phyloP scores from a whole-genome alignment of 306 rosid species.

The Cucurbita pepo region DNA sequence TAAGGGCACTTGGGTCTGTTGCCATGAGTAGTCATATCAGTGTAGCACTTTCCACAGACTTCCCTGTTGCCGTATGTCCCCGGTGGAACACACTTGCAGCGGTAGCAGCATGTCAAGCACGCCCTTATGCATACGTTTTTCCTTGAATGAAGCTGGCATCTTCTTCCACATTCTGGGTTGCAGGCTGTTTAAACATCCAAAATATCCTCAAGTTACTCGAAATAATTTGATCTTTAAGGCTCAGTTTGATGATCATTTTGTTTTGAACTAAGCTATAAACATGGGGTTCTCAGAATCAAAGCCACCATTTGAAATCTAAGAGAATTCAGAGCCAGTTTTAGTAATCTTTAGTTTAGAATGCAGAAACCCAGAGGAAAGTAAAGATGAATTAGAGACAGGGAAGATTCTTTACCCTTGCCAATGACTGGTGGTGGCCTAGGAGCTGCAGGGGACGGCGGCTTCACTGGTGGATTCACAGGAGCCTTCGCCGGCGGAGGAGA shows the following conservation, averaged over 20 bases:
- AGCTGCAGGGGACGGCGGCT: constrained; percentile 11
- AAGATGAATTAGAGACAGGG: neutral
- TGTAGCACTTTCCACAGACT: constrained; percentile 81
- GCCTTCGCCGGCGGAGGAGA: constrained; percentile 1
- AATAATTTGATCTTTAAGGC: no score
- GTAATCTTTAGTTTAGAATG: neutral
- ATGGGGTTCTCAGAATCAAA: neutral
- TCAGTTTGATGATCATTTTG: neutral
- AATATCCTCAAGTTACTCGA: neutral
- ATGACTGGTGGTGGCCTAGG: constrained; percentile 12
- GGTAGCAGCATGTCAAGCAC: constrained; percentile 62
- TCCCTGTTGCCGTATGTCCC: constrained; percentile 78
- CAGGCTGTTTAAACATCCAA: constrained; percentile 34
- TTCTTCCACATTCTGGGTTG: constrained; percentile 34
- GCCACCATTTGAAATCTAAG: neutral
- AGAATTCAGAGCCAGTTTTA: neutral
- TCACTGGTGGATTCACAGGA: constrained; percentile 9
- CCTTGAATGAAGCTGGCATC: constrained; percentile 55
- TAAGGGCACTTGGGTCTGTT: constrained; percentile 58
- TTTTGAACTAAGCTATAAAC: neutral
- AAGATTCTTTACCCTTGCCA: neutral
- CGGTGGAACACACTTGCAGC: constrained; percentile 92
- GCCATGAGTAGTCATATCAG: constrained; percentile 64
- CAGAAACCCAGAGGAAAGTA: neutral
- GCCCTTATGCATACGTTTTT: constrained; percentile 48